Evolutionary conservation across 805 yeast species (phyloP), one percentile per base, ranked within the genome.

Genomic region (Ogataea trehaloabstinens): DNA sequence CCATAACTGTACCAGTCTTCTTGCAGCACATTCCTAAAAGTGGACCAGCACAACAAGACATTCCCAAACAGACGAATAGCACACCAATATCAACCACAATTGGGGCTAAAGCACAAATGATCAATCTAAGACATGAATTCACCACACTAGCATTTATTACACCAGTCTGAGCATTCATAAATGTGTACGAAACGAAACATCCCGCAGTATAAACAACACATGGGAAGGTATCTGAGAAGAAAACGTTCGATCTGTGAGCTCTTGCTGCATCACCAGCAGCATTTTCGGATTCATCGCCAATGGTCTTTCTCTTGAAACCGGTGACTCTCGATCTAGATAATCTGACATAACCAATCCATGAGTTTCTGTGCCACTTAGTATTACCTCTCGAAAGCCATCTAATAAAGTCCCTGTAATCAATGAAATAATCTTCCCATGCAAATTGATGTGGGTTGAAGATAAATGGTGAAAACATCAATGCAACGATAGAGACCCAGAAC

Each of bases 31-130:
- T 66, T 42, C 93, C 93, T 49, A 91, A 78, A 60, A 91, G 55
- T 53, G 99, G 99, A 64, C 99, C 99, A 20, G 96, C 87, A 75
- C 97, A 93, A 70, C 99, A 93, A 12, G 97, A 85, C 66, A 90
- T 61, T 54, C 79, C 88, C 54, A 85, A 73, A 67, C 91, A 77
- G 49, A 85, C 74, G 56, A 75, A 77, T 51, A 90, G 69, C 24
- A 80, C 83, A 74, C 96, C 99, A 64, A 88, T 78, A 63, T 93
- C 84, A 63, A 91, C 76, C 22, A 71, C 95, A 62, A 93, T 84
- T 46, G 99, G 99, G 38, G 85, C 98, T 55, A 91, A 70, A 4
- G 96, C 69, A 72, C 93, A 85, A 49, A 85, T 78, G 44, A 84
- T 70, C 43, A 85, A 60, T 77, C 95, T 82, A 46, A 83, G 64